phyloP scores from a whole-genome alignment of 179 eudicot species.

The Silene vulgaris region DNA sequence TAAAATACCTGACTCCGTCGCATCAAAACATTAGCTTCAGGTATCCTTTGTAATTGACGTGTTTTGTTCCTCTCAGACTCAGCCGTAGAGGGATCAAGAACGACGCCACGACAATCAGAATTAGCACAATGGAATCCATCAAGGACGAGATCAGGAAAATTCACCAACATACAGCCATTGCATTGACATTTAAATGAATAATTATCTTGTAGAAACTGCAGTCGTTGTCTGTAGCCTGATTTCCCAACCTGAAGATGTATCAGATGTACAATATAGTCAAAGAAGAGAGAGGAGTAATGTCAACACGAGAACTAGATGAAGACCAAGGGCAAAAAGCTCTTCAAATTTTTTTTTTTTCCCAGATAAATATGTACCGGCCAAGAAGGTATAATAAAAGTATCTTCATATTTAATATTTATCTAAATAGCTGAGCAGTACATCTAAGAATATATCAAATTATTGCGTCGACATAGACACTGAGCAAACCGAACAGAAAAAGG shows the following conservation, averaged over 20 bases:
- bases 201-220: conserved; percentile 45
- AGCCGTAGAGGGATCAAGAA: conserved; percentile 41
- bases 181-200: conserved; percentile 74
- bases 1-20: conserved; percentile 42
- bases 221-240: conserved; percentile 50
- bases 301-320: not conserved
- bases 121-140: conserved; percentile 59
- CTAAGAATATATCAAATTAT: not conserved
- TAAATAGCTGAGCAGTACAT: not conserved
- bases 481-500: not conserved
- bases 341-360: too few relatives aligned
- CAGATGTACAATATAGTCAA: not conserved
- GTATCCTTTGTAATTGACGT: conserved; percentile 21
- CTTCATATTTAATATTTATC: not conserved
- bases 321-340: not conserved
- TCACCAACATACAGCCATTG: conserved; percentile 53
- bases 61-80: conserved; percentile 46
- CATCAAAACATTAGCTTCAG: conserved; percentile 19
- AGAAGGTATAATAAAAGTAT: not conserved
- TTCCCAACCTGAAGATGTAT: conserved; percentile 65
- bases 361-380: too few relatives aligned
- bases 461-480: not conserved
- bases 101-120: conserved; percentile 63
- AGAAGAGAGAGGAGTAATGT: not conserved
- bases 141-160: conserved; percentile 69